Conservation (phyloP, 2,329 filamentous ascomycete species). For the Pseudogymnoascus sp. region DNA sequence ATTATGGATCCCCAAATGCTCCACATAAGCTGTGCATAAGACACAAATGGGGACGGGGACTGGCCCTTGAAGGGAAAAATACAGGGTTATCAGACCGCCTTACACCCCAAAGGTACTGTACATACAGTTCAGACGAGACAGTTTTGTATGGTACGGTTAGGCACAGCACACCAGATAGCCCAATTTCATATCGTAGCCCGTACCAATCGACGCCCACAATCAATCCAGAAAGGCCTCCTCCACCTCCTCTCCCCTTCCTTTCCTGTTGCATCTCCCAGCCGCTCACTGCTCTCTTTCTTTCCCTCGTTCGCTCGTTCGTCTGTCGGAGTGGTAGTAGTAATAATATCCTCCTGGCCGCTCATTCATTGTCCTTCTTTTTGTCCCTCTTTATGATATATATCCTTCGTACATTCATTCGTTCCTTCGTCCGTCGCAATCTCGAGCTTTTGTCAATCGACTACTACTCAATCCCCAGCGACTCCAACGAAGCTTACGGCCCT, state of each 20-base stretch:
- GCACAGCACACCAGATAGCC: neutral
- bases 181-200: neutral
- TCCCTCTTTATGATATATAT: slow-evolving; percentile 5
- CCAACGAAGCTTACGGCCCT: neutral
- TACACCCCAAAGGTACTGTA: neutral
- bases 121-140: neutral
- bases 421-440: neutral
- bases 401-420: slow-evolving; percentile 1
- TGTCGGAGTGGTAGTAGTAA: slow-evolving; percentile 8
- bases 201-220: slow-evolving; percentile 1
- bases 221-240: neutral
- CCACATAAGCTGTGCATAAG: slow-evolving; percentile 6
- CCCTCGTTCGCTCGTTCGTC: slow-evolving; percentile 2
- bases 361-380: slow-evolving; percentile 9
- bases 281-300: slow-evolving; percentile 6
- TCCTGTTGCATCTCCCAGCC: slow-evolving; percentile 6
- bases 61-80: neutral
- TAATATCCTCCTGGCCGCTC: slow-evolving; percentile 10
- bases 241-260: neutral
- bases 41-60: neutral
- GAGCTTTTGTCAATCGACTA: neutral
- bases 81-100: slow-evolving; percentile 1
- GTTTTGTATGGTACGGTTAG: neutral
- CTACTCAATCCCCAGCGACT: slow-evolving; percentile 2
- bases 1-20: neutral